Conservation (phyloP, 768 basidiomycete genomes). For the Gyrodon lividus region DNA sequence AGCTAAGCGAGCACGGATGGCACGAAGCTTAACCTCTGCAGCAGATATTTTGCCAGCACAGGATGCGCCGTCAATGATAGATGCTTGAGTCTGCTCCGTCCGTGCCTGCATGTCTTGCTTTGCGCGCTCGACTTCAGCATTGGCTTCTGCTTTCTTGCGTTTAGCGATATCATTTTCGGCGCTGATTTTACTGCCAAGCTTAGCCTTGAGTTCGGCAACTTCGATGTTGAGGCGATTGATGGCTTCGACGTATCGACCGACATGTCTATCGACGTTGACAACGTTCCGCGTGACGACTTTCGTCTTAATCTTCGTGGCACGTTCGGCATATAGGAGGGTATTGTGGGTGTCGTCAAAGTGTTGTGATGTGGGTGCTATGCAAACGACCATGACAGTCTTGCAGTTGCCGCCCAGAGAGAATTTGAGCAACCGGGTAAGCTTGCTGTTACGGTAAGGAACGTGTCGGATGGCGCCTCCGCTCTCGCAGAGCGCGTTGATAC, state of each 20-base stretch:
- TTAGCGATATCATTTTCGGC: slow-evolving; percentile 61
- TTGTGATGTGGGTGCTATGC: slow-evolving; percentile 89
- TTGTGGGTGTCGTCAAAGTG: slow-evolving; percentile 99
- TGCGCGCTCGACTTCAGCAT: slow-evolving; percentile 69
- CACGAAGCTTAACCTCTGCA: slow-evolving; percentile 65
- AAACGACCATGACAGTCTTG: slow-evolving; percentile 99
- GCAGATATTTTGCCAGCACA: slow-evolving; percentile 71
- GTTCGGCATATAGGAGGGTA: slow-evolving; percentile 95
- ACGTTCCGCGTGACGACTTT: slow-evolving; percentile 95
- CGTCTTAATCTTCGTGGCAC: slow-evolving; percentile 97
- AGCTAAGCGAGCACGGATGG: slow-evolving; percentile 60
- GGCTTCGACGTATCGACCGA: slow-evolving; percentile 92
- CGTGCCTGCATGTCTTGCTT: slow-evolving; percentile 71
- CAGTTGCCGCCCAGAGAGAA: slow-evolving; percentile 98
- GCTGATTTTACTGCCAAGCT: slow-evolving; percentile 69
- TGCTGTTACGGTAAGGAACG: slow-evolving; percentile 96
- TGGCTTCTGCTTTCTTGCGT: slow-evolving; percentile 70
- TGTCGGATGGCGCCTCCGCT: slow-evolving; percentile 86
- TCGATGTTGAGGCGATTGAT: slow-evolving; percentile 86
- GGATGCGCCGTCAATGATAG: slow-evolving; percentile 72
- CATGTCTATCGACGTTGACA: slow-evolving; percentile 91
- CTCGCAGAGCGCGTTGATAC: slow-evolving; percentile 97
- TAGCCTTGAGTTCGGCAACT: slow-evolving; percentile 83
- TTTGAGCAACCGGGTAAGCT: slow-evolving; percentile 95
- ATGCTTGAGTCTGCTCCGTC: slow-evolving; percentile 65